Evolutionary conservation across 257 asterid species (phyloP), one percentile per base, ranked within the genome.

Genomic region (Linaria vulgaris): DNA sequence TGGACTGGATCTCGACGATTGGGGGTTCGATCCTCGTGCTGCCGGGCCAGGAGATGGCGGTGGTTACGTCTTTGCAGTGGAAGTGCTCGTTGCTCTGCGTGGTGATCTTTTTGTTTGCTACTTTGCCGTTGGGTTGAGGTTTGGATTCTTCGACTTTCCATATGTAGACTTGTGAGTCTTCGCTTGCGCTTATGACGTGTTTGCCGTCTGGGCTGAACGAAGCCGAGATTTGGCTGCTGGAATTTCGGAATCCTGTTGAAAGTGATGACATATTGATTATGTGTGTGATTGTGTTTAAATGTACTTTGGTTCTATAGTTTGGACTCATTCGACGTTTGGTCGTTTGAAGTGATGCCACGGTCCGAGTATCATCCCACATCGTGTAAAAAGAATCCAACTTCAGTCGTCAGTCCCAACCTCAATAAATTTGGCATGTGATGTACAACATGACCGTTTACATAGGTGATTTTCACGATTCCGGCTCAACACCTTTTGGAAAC

Each of bases 171-270:
- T 87, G 90, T 16, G 84, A 78, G 62, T 94, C 99, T 66, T 94
- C 97, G 45, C 99, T 94, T 19, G 99, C 95, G 39, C 95, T 82
- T 58, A 94, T 67, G 46, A 94, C 71, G 31, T 90, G 87, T 60
- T 59, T 85, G 7, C 97, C 96, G 0, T 87, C 95, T 24, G 88
- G 78, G 47, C 80, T 87, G 69, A 76, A 87, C 1, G 87, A 78
- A 49, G 99, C 97, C n/a, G 90, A 66, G 25, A 88, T 92, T 69
- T 92, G 99, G 79, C 95, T 90, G 76, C 81, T 79, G 0, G 95
- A 84, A 74, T 94, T 94, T 31, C 87, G 80, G 12, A 87, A 85
- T 22, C 97, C 99, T 94, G 86, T 45, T 49, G 22, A 6, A 37
- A 34, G 20, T 52, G 37, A 49, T 25, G 31, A 61, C 39, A 57